phyloP scores from a whole-genome alignment of 352 stramenopile genomes.

The Globisporangium lucens region DNA sequence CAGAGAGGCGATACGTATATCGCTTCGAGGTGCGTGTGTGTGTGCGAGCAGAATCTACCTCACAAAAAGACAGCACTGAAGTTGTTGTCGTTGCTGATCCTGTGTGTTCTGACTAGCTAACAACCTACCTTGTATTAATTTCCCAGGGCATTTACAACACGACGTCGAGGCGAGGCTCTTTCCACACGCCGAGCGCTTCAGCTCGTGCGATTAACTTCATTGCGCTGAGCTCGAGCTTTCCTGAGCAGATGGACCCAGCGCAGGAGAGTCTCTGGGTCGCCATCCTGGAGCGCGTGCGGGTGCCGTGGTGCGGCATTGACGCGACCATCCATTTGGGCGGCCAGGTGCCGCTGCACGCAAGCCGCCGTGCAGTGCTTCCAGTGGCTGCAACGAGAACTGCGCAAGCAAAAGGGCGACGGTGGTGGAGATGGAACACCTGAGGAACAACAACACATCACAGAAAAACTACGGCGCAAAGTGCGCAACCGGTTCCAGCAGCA shows the following conservation, averaged over 20 bases:
- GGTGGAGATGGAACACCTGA: not conserved
- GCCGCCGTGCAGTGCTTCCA: slow-evolving; percentile 57
- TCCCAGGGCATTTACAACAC: slow-evolving; percentile 54
- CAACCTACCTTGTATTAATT: not conserved
- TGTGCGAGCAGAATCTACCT: not conserved
- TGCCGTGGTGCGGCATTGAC: slow-evolving; percentile 70
- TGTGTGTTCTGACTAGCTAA: not conserved
- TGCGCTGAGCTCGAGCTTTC: slow-evolving; percentile 66
- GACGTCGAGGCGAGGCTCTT: slow-evolving; percentile 44
- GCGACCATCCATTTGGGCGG: slow-evolving; percentile 68
- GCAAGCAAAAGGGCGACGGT: slow-evolving; percentile 5
- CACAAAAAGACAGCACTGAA: not conserved
- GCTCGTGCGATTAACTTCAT: slow-evolving; percentile 42
- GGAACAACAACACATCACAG: slow-evolving; percentile 1
- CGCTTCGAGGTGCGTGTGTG: slow-evolving; percentile 46
- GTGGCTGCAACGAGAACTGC: slow-evolving; percentile 44
- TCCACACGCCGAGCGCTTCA: slow-evolving; percentile 46
- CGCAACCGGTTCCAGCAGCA: slow-evolving; percentile 69
- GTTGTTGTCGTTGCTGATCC: not conserved
- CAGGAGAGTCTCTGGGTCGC: slow-evolving; percentile 58
- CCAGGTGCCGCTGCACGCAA: slow-evolving; percentile 73
- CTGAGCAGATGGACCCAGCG: slow-evolving; percentile 52
- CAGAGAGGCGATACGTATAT: slow-evolving; percentile 64
- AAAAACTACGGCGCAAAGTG: slow-evolving; percentile 31
- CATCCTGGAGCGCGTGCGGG: slow-evolving; percentile 39